These are phyloP conservation scores for Verruconis gallopava DNA, from an alignment of 2,329 filamentous ascomycete genomes.

Conservation along the genomic window DNA sequence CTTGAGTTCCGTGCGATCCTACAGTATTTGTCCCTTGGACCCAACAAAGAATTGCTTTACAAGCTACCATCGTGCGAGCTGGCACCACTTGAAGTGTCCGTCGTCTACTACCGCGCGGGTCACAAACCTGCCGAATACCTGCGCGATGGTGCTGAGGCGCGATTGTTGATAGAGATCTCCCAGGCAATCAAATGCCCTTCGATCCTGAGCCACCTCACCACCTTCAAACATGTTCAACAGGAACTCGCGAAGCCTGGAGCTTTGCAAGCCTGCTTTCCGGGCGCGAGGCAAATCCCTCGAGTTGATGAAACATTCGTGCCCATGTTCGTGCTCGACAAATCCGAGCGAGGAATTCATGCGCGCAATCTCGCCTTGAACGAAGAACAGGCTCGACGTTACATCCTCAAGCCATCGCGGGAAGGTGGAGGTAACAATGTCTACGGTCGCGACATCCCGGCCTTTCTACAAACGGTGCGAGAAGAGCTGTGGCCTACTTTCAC, in stretches of 20 bases:
- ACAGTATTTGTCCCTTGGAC: slow-evolving; percentile 16
- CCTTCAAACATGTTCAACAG: slow-evolving; percentile 33
- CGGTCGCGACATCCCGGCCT: slow-evolving; percentile 24
- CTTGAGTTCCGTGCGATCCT: slow-evolving; percentile 21
- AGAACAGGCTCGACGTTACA: slow-evolving; percentile 17
- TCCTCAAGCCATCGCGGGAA: slow-evolving; percentile 33
- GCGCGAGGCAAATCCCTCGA: slow-evolving; percentile 16
- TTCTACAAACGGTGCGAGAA: slow-evolving; percentile 18
- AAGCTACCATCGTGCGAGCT: slow-evolving; percentile 15
- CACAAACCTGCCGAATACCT: slow-evolving; percentile 30
- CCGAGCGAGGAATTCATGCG: slow-evolving; percentile 18
- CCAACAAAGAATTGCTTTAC: slow-evolving; percentile 26
- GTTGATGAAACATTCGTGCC: slow-evolving; percentile 26
- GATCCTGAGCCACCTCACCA: slow-evolving; percentile 28
- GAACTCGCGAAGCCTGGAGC: slow-evolving; percentile 22
- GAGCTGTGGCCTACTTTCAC: slow-evolving; percentile 23
- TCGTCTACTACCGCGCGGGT: slow-evolving; percentile 32
- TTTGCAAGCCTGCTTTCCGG: slow-evolving; percentile 24
- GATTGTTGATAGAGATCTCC: slow-evolving; percentile 13
- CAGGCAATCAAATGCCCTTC: slow-evolving; percentile 33
- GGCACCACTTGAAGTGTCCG: slow-evolving; percentile 25
- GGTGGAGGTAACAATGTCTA: slow-evolving; percentile 33
- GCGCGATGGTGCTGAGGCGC: neutral
- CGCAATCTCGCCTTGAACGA: slow-evolving; percentile 17
- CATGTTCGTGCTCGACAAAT: slow-evolving; percentile 25